Conservation (phyloP, 306 rosid species). For the Vigna trinervia region DNA sequence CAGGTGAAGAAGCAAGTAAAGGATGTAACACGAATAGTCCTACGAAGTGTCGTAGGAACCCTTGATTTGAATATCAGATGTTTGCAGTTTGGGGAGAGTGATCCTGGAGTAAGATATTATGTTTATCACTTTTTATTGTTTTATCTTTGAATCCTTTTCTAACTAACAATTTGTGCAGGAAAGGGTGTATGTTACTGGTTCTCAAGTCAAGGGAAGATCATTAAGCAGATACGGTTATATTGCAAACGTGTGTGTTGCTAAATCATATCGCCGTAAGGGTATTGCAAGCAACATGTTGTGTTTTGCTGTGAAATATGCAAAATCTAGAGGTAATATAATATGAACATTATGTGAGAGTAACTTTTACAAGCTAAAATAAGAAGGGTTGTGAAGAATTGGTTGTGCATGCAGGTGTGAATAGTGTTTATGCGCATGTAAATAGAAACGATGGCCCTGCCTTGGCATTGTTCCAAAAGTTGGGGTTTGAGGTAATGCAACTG, state of each 20-base stretch:
- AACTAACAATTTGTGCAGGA: constrained; percentile 52
- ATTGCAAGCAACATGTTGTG: constrained; percentile 75
- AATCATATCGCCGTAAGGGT: constrained; percentile 75
- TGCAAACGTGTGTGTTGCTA: constrained; percentile 71
- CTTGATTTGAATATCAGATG: constrained; percentile 72
- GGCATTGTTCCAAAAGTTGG: constrained; percentile 62
- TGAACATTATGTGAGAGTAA: constrained; percentile 27
- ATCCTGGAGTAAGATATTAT: constrained; percentile 67
- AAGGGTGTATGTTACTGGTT: constrained; percentile 52
- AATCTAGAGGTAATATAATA: constrained; percentile 53
- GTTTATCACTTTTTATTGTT: not conserved
- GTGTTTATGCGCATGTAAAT: constrained; percentile 68
- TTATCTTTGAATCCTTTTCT: not conserved
- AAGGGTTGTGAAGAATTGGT: not conserved
- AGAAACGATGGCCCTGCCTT: constrained; percentile 59
- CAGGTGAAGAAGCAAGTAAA: constrained; percentile 68
- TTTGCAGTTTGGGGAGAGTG: constrained; percentile 70
- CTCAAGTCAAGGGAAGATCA: constrained; percentile 52
- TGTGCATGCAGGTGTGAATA: constrained; percentile 57
- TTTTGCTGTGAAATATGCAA: constrained; percentile 67
- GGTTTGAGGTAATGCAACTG: constrained; percentile 69
- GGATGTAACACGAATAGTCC: constrained; percentile 54
- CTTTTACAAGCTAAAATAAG: not conserved
- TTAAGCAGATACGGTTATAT: constrained; percentile 68
- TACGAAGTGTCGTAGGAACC: constrained; percentile 76